Evolutionary conservation across 805 yeast genomes (phyloP).

Genomic region (Cyberlindnera euphorbiiphila): DNA sequence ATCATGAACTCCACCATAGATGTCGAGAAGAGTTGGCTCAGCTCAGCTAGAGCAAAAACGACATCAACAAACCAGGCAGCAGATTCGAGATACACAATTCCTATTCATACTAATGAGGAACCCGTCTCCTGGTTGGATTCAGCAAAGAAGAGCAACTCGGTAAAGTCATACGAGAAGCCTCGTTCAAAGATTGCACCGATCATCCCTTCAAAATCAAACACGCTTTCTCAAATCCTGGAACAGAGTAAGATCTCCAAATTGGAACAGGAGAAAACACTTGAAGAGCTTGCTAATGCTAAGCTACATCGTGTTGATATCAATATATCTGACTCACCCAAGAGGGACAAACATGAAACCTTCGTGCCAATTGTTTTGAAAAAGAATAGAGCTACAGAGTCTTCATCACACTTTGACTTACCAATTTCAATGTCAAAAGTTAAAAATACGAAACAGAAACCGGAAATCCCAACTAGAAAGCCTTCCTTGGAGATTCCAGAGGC

Average conservation of each 20-base stretch:
- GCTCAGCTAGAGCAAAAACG: constrained; percentile 8
- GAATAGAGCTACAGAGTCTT: constrained; percentile 16
- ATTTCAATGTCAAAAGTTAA: neutral
- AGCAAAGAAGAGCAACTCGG: constrained; percentile 13
- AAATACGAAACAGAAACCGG: constrained; percentile 6
- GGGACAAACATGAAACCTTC: neutral
- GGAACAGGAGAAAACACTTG: constrained; percentile 16
- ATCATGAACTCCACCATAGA: constrained; percentile 6
- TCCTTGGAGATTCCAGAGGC: constrained; percentile 24
- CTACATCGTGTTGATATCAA: constrained; percentile 18
- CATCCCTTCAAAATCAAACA: constrained; percentile 27
- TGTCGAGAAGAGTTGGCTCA: constrained; percentile 9
- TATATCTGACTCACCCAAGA: constrained; percentile 1
- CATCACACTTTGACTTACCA: constrained; percentile 9
- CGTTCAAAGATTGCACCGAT: constrained; percentile 31
- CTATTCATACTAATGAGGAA: neutral
- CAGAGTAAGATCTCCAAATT: constrained; percentile 11
- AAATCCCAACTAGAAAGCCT: constrained; percentile 11
- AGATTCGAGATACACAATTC: constrained; percentile 6
- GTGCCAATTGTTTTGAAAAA: constrained; percentile 20
- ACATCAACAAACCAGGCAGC: constrained; percentile 8
- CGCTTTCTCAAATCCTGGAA: constrained; percentile 28
- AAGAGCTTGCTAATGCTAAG: constrained; percentile 16
- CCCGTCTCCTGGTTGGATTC: constrained; percentile 24
- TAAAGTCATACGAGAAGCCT: constrained; percentile 5